Evolutionary conservation across 164 flowering plant species (phyloP).

Genomic region (Vitis rotundifolia): DNA sequence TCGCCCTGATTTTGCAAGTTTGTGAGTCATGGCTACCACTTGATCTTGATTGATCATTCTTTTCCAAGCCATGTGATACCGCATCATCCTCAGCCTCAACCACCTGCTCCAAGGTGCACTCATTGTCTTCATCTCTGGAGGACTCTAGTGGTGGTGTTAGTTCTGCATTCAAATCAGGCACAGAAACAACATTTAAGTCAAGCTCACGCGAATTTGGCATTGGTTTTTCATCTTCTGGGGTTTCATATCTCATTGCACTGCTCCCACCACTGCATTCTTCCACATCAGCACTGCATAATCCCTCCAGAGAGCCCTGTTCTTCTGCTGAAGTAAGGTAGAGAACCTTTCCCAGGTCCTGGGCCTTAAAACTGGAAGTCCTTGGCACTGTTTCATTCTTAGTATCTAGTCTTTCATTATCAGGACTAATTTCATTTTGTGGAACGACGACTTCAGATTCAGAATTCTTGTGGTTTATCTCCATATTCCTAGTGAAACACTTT

Average conservation of each 20-base stretch:
- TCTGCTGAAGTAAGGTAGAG: slow-evolving; percentile 68
- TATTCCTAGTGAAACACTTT: slow-evolving; percentile 86
- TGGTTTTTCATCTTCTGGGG: slow-evolving; percentile 33
- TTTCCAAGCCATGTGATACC: slow-evolving; percentile 48
- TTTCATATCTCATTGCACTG: slow-evolving; percentile 33
- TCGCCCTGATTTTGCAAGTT: slow-evolving; percentile 38
- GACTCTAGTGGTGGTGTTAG: slow-evolving; percentile 70
- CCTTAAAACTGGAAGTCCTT: slow-evolving; percentile 59
- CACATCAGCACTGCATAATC: slow-evolving; percentile 40
- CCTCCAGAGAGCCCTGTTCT: slow-evolving; percentile 54
- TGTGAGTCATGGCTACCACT: slow-evolving; percentile 69
- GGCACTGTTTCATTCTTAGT: slow-evolving; percentile 21
- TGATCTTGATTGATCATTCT: slow-evolving; percentile 52
- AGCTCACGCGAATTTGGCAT: slow-evolving; percentile 56
- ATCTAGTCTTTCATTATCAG: slow-evolving; percentile 34
- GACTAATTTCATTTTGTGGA: slow-evolving; percentile 35
- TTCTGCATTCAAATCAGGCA: slow-evolving; percentile 94
- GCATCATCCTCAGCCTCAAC: slow-evolving; percentile 65
- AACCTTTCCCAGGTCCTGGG: slow-evolving; percentile 81
- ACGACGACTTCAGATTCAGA: slow-evolving; percentile 41
- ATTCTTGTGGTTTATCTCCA: slow-evolving; percentile 67
- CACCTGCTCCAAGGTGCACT: slow-evolving; percentile 47
- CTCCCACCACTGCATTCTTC: slow-evolving; percentile 45
- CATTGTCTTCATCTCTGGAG: slow-evolving; percentile 70
- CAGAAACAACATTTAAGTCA: slow-evolving; percentile 82